Base-by-base conservation (phyloP, 352 stramenopile species). In the Phytopythium litorale region DNA sequence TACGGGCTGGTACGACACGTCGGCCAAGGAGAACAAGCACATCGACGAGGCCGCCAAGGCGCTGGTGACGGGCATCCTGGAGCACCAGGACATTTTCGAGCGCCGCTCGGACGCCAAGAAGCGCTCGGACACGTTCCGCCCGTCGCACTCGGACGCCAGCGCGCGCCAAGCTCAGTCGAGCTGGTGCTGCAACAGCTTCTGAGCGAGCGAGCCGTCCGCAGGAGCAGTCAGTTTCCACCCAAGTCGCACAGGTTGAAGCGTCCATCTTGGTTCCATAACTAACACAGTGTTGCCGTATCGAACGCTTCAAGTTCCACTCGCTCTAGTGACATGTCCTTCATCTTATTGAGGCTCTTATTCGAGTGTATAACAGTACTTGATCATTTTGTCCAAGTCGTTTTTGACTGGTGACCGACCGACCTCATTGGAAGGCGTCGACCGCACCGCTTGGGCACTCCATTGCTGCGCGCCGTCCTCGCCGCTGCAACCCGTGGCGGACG, bases 1-100 rank as follows among this genome's bases (percentile, higher is more conserved):
- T 71, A 81, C 85, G 7, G 90, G 86, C 30, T 98, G 92, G 92
- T 98, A 97, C 57, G 87, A 95, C 54, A 98, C 92, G 37, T 98
- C 92, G 9, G 92, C 92, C 8, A 98, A 98, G 64, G 84, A 94
- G 56, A 97, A 97, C 65, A 94, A 84, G 58, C 87, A 97, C 71
- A 96, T 98, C 40, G 87, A 97, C 40, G 84, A 96, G 55, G 80
- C 89, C 21, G 80, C 87, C 28, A 94, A 92, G 66, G 82, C 85
- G 42, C 73, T 97, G 25, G 84, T 97, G 40, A 79, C 69, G 48
- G 77, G 78, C 18, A 89, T 94, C 38, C 62, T 96, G 38, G 73
- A 90, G 58, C 88, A 96, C 62, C 68, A 84, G 28, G 87, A 95
- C 46, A 94, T 96, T 62, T 96, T 96, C 53, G 84, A 96, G 70